phyloP scores from a whole-genome alignment of 164 flowering plant genomes.

The Vitis vinifera region ASM3070453v1 NC_081816.1:5245501-5246000 shows the following conservation, averaged over 20 bases:
- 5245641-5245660: background rate
- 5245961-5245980: background rate
- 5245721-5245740: background rate
- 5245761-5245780: background rate
- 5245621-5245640: background rate
- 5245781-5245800: constrained; percentile 2
- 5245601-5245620: background rate
- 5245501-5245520: background rate
- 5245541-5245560: background rate
- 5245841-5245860: constrained; percentile 74
- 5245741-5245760: background rate
- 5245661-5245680: background rate
- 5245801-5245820: constrained; percentile 60
- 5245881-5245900: constrained; percentile 85
- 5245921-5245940: constrained; percentile 93
- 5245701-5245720: background rate
- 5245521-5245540: background rate
- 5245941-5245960: constrained; percentile 15
- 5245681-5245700: background rate
- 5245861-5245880: constrained; percentile 86
- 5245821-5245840: constrained; percentile 83
- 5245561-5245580: background rate
- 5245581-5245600: background rate
- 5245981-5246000: background rate
- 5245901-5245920: constrained; percentile 96